phyloP scores from a whole-genome alignment of 495 filamentous ascomycete genomes.

The Gamarada debralockiae region DNA sequence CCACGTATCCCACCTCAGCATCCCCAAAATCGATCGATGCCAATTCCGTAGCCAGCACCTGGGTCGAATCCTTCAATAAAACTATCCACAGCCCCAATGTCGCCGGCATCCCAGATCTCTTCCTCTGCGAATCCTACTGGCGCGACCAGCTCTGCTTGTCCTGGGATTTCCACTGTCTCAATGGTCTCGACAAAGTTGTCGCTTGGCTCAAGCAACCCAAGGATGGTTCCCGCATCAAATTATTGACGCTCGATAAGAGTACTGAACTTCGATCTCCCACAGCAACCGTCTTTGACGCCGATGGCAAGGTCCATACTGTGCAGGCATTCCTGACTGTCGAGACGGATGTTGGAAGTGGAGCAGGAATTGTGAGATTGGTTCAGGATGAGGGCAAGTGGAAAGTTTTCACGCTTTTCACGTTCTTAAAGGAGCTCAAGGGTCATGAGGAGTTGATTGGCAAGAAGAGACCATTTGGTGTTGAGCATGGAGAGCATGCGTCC shows the following conservation, averaged over 20 bases:
- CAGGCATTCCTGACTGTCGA: slow-evolving; percentile 21
- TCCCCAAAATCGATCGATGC: slow-evolving; percentile 21
- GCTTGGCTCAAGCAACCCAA: slow-evolving; percentile 31
- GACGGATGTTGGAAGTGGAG: slow-evolving; percentile 45
- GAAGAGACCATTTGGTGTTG: slow-evolving; percentile 42
- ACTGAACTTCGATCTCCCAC: slow-evolving; percentile 45
- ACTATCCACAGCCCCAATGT: slow-evolving; percentile 35
- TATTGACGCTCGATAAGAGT: slow-evolving; percentile 37
- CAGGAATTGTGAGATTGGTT: slow-evolving; percentile 49
- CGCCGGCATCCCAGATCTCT: slow-evolving; percentile 36
- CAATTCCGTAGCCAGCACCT: slow-evolving; percentile 35
- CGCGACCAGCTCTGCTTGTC: slow-evolving; percentile 51
- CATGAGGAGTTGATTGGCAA: slow-evolving; percentile 43
- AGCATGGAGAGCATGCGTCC: slow-evolving; percentile 25
- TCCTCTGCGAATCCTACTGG: slow-evolving; percentile 55
- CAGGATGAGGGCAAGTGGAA: slow-evolving; percentile 48
- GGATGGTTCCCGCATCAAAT: slow-evolving; percentile 26
- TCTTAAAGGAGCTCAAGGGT: slow-evolving; percentile 44
- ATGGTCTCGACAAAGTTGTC: slow-evolving; percentile 41
- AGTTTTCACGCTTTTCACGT: slow-evolving; percentile 52
- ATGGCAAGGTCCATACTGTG: slow-evolving; percentile 24
- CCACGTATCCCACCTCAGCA: slow-evolving; percentile 34
- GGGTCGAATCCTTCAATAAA: slow-evolving; percentile 46
- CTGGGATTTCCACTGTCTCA: slow-evolving; percentile 50
- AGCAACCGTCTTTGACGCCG: slow-evolving; percentile 36